Evolutionary conservation across 2,329 filamentous ascomycete species (phyloP), one percentile per base, ranked within the genome.

Genomic region (Pestalotiopsis sp.): DNA sequence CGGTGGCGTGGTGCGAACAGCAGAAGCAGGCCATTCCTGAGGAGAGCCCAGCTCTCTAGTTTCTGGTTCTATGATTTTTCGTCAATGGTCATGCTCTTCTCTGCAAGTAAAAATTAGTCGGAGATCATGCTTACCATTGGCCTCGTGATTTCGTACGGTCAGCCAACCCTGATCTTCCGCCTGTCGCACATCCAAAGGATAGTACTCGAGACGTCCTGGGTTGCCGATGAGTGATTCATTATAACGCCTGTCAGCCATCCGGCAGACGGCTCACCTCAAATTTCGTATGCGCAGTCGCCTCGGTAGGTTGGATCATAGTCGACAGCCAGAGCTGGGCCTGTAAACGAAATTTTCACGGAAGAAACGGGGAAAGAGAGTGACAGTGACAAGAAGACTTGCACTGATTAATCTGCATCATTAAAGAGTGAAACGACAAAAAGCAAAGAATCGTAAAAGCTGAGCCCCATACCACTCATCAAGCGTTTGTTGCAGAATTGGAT

Each of bases 21-120:
- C 64, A 62, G 59, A 38, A 57, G 72, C 68, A 64, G 74, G 67
- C 77, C 77, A 79, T 65, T 71, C 73, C 45, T 70, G 68, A 41
- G 31, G 67, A 67, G 72, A 67, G 14, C 73, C 72, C 57, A 78
- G 69, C 61, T 72, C 69, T 58, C 68, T 75, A 66, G 78, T 75
- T 70, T 73, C 72, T 41, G 76, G 75, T 52, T 73, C 77, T 78
- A 69, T 25, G 20, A n/a, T 57, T 61, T 25, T 27, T 13, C 7
- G 20, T 56, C 40, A 64, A 9, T 23, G 4, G 27, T 36, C 2
- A 25, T 27, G 20, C 9, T 57, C 40, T 27, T 9, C 7, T 36
- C 31, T 57, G 14, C 11, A 23, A 40, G 9, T 27, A 49, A 41
- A 45, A 45, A 23, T 17, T 17, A 2, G 23, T 12, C 14, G 20